phyloP scores from a whole-genome alignment of 1,139 yeast genomes.

The Sugiyamaella novakii region DNA sequence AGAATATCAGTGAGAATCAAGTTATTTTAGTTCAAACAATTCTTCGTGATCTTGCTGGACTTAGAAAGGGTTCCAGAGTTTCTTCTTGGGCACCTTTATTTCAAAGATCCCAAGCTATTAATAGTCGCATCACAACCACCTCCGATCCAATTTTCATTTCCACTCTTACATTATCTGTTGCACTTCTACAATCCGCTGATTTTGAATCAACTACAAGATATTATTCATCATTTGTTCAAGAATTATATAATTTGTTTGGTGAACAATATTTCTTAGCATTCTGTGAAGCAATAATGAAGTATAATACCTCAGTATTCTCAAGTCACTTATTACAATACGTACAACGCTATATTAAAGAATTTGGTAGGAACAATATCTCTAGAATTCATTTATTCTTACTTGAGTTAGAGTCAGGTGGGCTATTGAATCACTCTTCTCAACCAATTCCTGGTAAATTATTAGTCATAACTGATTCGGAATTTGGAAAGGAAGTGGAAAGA shows the following conservation, averaged over 20 bases:
- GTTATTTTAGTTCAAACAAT: constrained; percentile 24
- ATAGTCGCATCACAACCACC: constrained; percentile 5
- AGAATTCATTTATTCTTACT: constrained; percentile 1
- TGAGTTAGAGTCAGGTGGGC: constrained; percentile 21
- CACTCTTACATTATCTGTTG: constrained; percentile 6
- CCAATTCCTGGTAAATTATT: constrained; percentile 20
- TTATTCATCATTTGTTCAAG: constrained; percentile 25
- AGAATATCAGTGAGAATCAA: constrained; percentile 4
- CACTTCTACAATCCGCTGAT: constrained; percentile 32
- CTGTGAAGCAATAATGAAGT: constrained; percentile 45
- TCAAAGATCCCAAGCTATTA: constrained; percentile 16
- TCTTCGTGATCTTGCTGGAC: constrained; percentile 40
- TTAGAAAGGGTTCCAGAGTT: constrained; percentile 46
- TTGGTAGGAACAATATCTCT: constrained; percentile 16
- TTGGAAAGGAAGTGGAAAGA: constrained; percentile 3
- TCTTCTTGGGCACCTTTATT: constrained; percentile 39
- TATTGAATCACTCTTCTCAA: constrained; percentile 23
- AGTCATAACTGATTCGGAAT: constrained; percentile 9
- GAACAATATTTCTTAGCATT: constrained; percentile 38
- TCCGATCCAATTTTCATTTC: constrained; percentile 10
- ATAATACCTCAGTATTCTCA: constrained; percentile 34
- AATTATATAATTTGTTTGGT: constrained; percentile 19
- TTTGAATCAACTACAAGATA: constrained; percentile 31
- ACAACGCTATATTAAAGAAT: constrained; percentile 26
- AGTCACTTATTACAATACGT: constrained; percentile 30